phyloP scores from a whole-genome alignment of 305 asterid genomes.

The Salvia sclarea region DNA sequence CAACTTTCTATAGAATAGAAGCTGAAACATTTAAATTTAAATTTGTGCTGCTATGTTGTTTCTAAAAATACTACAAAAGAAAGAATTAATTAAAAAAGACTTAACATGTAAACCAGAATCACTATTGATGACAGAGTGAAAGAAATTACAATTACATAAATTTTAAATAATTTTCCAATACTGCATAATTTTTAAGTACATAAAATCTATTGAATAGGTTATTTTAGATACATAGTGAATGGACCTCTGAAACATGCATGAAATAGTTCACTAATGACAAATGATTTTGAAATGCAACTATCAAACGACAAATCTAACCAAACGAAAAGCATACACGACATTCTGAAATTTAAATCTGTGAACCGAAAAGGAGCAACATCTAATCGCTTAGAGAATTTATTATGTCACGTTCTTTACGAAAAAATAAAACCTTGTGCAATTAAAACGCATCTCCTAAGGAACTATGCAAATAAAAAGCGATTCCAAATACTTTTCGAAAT shows the following conservation, averaged over 20 bases:
- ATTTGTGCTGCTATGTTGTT: too few relatives aligned
- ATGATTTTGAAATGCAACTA: constrained; percentile 6
- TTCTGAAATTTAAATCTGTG: not conserved
- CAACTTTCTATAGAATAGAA: not conserved
- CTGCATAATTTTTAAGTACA: not conserved
- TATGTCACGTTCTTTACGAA: constrained; percentile 17
- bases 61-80: not conserved
- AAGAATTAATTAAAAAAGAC: not conserved
- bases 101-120: not conserved
- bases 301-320: not conserved
- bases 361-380: not conserved
- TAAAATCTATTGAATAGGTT: not conserved
- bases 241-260: constrained; percentile 10
- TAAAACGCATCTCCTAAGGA: not conserved
- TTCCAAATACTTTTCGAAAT: not conserved
- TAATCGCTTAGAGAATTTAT: not conserved
- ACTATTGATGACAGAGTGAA: not conserved
- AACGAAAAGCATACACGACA: not conserved
- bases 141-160: not conserved
- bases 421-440: not conserved
- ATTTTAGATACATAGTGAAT: not conserved
- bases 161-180: not conserved
- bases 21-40: not conserved
- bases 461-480: not conserved
- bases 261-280: not conserved